A percentile compares a stretch with the other conserved stretches of the same genome.
phyloP scores from a whole-genome alignment of 306 rosid genomes.

The Luffa acutangula region DNA sequence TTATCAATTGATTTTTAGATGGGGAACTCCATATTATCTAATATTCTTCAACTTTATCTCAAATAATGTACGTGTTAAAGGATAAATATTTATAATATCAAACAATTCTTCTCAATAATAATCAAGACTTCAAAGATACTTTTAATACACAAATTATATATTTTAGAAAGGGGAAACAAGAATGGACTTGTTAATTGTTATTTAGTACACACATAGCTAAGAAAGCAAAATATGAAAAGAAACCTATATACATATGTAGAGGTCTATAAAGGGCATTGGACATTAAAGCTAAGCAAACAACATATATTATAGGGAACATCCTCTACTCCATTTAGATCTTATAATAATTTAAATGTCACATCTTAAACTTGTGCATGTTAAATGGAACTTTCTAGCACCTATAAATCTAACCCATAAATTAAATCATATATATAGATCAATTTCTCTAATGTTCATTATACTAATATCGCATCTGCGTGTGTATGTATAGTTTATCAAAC shows the following conservation, averaged over 20 bases:
- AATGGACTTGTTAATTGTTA: not conserved
- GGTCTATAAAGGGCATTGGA: not conserved
- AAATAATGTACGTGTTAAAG: no score
- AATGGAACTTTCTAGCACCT: not conserved
- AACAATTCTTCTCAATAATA: not conserved
- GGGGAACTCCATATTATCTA: no score
- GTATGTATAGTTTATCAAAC: not conserved
- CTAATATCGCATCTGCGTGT: not conserved
- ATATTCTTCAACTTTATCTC: no score
- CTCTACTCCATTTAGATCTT: not conserved
- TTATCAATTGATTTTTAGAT: no score
- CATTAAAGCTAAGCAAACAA: not conserved
- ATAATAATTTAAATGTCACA: not conserved
- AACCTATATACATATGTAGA: not conserved
- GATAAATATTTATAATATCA: not conserved
- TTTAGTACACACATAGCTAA: not conserved
- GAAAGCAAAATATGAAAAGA: not conserved
- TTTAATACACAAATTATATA: not conserved
- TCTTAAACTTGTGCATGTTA: not conserved
- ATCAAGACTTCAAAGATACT: not conserved
- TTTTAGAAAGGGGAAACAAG: not conserved
- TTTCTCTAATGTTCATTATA: not conserved
- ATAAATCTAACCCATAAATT: not conserved
- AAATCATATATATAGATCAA: not conserved
- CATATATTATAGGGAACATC: not conserved